A percentile compares a stretch with the other conserved stretches of the same genome.
These are phyloP conservation scores for Pleodorina starrii DNA, from an alignment of 139 green algal species.

Conservation along the genomic window DNA sequence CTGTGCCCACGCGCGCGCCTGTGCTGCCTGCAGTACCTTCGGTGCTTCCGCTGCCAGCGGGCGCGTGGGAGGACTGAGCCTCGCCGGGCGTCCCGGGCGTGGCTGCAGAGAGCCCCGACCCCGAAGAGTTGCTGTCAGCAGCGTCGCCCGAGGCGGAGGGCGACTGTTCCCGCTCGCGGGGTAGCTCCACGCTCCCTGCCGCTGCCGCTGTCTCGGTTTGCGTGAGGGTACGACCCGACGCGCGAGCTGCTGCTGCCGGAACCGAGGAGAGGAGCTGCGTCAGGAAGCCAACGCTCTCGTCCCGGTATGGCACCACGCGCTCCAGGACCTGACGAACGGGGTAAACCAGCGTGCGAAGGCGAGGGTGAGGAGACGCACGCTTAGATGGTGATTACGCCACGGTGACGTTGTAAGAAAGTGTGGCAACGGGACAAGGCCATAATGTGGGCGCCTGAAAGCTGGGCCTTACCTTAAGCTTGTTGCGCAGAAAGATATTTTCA, in stretches of 20 bases:
- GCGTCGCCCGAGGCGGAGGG: background rate
- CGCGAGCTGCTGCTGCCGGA: no score
- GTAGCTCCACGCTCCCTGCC: no score
- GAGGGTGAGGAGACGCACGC: no score
- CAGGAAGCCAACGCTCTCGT: constrained; percentile 5
- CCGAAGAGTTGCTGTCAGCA: background rate
- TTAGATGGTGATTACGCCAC: background rate
- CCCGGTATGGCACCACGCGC: constrained; percentile 17
- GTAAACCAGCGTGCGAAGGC: background rate
- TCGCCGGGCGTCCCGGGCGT: background rate
- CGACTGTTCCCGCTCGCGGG: background rate
- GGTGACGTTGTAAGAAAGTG: background rate
- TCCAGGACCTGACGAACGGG: constrained; percentile 5
- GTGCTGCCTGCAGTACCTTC: no score
- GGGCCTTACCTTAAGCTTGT: constrained; percentile 14
- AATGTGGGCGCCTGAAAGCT: background rate
- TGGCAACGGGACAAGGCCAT: background rate
- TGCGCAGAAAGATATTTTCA: constrained; percentile 21
- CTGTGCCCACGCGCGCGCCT: no score
- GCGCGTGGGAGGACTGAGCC: background rate
- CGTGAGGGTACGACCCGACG: no score
- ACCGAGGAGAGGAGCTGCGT: background rate
- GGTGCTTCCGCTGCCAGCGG: background rate
- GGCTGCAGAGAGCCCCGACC: background rate
- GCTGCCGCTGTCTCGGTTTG: no score